These are phyloP conservation scores for Albizia julibrissin DNA, from an alignment of 306 rosid species.

Conservation along the genomic window DNA sequence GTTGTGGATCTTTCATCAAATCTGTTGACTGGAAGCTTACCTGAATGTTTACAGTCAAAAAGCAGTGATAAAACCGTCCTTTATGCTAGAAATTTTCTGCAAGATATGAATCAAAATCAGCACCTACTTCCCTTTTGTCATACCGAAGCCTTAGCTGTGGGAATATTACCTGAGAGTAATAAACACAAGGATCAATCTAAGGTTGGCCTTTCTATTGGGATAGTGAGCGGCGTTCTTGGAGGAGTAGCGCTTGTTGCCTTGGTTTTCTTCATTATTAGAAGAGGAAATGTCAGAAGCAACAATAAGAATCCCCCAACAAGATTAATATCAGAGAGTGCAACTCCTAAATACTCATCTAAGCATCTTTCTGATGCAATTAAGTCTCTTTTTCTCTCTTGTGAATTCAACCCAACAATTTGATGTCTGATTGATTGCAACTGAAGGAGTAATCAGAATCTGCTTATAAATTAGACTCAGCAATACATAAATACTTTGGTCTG, in stretches of 20 bases:
- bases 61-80: conserved; percentile 44
- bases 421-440: conserved; percentile 10
- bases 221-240: conserved; percentile 60
- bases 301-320: conserved; percentile 57
- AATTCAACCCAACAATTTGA: background rate
- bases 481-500: background rate
- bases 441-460: background rate
- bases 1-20: conserved; percentile 81
- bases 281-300: conserved; percentile 38
- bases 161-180: conserved; percentile 61
- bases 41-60: conserved; percentile 56
- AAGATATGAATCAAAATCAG: conserved; percentile 55
- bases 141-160: conserved; percentile 92
- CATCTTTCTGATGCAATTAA: conserved; percentile 74
- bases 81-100: conserved; percentile 69
- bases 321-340: conserved; percentile 62
- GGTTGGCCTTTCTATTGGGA: conserved; percentile 40
- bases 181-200: conserved; percentile 53
- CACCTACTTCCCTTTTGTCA: conserved; percentile 59
- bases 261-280: conserved; percentile 50
- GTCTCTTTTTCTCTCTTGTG: conserved; percentile 32
- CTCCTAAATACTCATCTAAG: conserved; percentile 72
- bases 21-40: conserved; percentile 78
- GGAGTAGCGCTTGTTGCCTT: conserved; percentile 46
- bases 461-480: background rate